A percentile compares a stretch with the other conserved stretches of the same genome.
phyloP scores from a whole-genome alignment of 2,329 filamentous ascomycete genomes.

The Amphichorda felina region DNA sequence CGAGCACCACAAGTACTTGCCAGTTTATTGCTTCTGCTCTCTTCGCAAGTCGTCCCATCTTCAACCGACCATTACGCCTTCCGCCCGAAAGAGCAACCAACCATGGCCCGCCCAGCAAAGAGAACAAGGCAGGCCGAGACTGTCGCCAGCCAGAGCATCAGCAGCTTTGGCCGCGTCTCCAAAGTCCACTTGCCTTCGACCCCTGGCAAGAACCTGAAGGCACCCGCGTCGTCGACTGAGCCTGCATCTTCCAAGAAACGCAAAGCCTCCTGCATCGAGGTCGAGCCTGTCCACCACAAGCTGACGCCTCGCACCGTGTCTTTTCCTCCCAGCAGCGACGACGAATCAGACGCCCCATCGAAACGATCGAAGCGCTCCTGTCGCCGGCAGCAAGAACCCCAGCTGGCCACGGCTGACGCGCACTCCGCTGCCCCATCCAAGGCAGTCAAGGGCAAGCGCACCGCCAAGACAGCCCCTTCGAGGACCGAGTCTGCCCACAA shows the following conservation, averaged over 20 bases:
- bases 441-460: constrained; percentile 16
- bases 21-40: no score
- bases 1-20: not conserved
- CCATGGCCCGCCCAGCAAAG: constrained; percentile 3
- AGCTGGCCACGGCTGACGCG: constrained; percentile 2
- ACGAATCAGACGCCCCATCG: constrained; percentile 4
- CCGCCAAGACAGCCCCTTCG: constrained; percentile 15
- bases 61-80: not conserved
- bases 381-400: constrained; percentile 11
- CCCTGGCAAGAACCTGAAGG: constrained; percentile 25
- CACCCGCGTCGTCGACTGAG: constrained; percentile 13
- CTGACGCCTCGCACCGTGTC: constrained; percentile 15
- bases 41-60: no score
- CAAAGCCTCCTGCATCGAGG: constrained; percentile 17
- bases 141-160: constrained; percentile 19
- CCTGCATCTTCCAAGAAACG: constrained; percentile 20
- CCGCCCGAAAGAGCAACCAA: not conserved
- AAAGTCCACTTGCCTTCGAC: constrained; percentile 22
- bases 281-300: constrained; percentile 12
- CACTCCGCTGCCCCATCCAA: constrained; percentile 2
- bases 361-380: constrained; percentile 15
- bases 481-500: constrained; percentile 16
- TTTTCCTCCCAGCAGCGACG: constrained; percentile 20
- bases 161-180: constrained; percentile 33
- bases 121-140: constrained; percentile 3